Percentiles rank a stretch among this genome's conserved stretches.
Conservation (phyloP, 2,329 filamentous ascomycete species). For the Pyricularia grisea region DNA sequence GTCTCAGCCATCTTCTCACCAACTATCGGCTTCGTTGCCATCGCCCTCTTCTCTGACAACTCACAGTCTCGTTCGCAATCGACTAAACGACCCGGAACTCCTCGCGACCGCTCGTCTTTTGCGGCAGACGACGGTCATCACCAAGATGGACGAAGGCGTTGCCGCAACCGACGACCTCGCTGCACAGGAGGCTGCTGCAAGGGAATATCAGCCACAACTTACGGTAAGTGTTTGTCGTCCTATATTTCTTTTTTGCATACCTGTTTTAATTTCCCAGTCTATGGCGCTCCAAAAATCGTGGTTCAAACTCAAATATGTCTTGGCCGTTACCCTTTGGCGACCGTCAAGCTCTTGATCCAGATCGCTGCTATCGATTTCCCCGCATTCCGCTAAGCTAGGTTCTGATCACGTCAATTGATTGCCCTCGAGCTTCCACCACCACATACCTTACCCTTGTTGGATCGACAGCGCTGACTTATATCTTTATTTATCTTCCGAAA, state of each 20-base stretch:
- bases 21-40: background rate
- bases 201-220: conserved; percentile 47
- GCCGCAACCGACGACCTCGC: conserved; percentile 32
- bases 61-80: conserved; percentile 2
- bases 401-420: background rate
- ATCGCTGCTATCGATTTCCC: conserved; percentile 4
- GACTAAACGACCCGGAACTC: background rate
- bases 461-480: background rate
- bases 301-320: background rate
- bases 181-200: conserved; percentile 51
- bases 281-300: background rate
- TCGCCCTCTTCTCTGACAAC: background rate
- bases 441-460: background rate
- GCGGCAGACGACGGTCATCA: background rate
- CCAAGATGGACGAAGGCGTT: conserved; percentile 24
- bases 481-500: conserved; percentile 15
- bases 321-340: background rate
- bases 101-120: background rate
- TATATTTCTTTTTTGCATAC: background rate
- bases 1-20: conserved; percentile 8
- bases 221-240: conserved; percentile 32
- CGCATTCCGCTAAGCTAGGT: conserved; percentile 7
- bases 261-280: background rate
- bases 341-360: background rate
- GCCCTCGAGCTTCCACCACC: background rate